Evolutionary conservation across 306 rosid species (phyloP).

Genomic region (Begonia loranthoides): DNA sequence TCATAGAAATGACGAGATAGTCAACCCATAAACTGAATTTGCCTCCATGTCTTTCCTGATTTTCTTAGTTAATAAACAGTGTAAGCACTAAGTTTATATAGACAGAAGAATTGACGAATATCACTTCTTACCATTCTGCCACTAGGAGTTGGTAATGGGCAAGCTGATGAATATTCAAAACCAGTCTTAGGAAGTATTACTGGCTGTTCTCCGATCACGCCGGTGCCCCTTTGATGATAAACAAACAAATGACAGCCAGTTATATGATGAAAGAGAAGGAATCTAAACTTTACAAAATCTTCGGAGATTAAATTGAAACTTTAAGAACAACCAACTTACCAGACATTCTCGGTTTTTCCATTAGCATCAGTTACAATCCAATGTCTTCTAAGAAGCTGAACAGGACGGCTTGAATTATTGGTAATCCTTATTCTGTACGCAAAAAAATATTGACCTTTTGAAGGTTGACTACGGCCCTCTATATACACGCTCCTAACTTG

Average conservation of each 20-base stretch:
- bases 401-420: conserved; percentile 67
- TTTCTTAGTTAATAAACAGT: too few relatives aligned
- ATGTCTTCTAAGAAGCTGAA: conserved; percentile 90
- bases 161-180: conserved; percentile 94
- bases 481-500: conserved; percentile 91
- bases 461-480: conserved; percentile 92
- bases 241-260: background rate
- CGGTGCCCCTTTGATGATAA: conserved; percentile 57
- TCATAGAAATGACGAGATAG: too few relatives aligned
- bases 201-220: conserved; percentile 96
- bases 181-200: conserved; percentile 74
- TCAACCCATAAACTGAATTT: too few relatives aligned
- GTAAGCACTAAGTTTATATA: background rate
- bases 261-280: background rate
- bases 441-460: conserved; percentile 66
- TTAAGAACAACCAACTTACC: conserved; percentile 36
- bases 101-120: background rate
- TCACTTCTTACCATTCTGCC: conserved; percentile 81
- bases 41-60: too few relatives aligned
- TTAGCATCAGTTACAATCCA: conserved; percentile 92
- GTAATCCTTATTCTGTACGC: conserved; percentile 87
- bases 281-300: background rate
- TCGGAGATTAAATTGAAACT: conserved; percentile 9
- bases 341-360: conserved; percentile 67
- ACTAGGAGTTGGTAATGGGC: conserved; percentile 72